Base-by-base conservation (phyloP, 345 rosid species). In the Chamaenerion angustifolium region DNA sequence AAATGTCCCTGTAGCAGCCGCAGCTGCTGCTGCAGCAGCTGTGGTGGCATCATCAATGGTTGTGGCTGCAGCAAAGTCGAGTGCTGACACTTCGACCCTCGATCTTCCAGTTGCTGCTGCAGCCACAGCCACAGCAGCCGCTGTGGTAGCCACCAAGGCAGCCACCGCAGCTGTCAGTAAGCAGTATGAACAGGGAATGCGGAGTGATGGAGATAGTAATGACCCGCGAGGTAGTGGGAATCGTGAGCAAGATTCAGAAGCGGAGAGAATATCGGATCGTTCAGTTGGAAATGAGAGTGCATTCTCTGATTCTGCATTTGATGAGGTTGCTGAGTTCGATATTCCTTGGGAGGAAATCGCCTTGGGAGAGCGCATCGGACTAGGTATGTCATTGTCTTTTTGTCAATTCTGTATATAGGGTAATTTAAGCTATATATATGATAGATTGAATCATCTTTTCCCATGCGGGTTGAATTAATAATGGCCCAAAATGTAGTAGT, bases 31-130 rank as follows among this genome's bases (percentile, higher is more conserved):
- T 0, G 95, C 95, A 11, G 95, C 95, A 25, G 97, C 95, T 59
- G 97, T 74, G 65, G 85, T 82, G 68, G 97, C 95, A 23, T 89
- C 97, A 55, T 80, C 95, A 42, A 81, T 89, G 97, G 95, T 89
- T 52, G 97, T 70, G 69, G 90, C 95, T 61, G 88, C 78, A 13
- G 74, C 82, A 62, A 89, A 82, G 76, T 75, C 93, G 19, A 65
- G 68, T 66, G 46, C 64, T 0, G 83, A 82, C 55, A 54, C 90
- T 31, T 31, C 4, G 52, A 78, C 72, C 64, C 68, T 78, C 58
- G 95, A 88, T 69, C 76, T 82, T 58, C 88, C 97, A 56, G 93
- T 77, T 50, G 88, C 93, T 47, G 95, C 95, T 18, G 95, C 97
- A 8, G 97, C 97, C 64, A 83, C 90, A 40, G 95, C 95, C 48